Evolutionary conservation across 208 protist species (phyloP).

Genomic region (Perkinsela sp.): DNA sequence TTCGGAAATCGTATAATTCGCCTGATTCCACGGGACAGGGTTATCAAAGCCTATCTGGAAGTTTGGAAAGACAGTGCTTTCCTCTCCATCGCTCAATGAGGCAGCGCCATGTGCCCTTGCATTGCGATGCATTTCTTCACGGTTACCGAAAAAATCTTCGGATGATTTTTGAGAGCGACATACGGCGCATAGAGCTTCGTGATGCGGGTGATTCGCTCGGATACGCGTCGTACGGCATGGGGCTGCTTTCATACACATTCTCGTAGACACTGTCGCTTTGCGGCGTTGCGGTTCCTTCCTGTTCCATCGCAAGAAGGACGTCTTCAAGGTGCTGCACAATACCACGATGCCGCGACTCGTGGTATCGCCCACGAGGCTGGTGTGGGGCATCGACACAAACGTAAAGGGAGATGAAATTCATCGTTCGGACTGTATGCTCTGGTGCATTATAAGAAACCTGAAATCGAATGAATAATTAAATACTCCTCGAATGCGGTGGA

Average conservation of each 20-base stretch:
- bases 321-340: not conserved
- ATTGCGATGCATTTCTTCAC: not conserved
- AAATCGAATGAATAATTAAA: not conserved
- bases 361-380: not conserved
- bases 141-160: not conserved
- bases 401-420: not conserved
- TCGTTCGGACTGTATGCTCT: not conserved
- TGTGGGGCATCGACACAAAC: not conserved
- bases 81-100: not conserved
- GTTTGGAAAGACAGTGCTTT: not conserved
- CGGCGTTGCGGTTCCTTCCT: no score
- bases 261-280: not conserved
- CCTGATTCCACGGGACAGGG: not conserved
- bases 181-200: not conserved
- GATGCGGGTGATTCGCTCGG: not conserved
- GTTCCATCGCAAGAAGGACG: not conserved
- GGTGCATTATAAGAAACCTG: not conserved
- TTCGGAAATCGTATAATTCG: not conserved
- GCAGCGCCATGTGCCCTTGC: not conserved
- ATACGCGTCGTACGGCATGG: not conserved
- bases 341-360: not conserved
- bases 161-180: not conserved
- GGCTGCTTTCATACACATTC: not conserved
- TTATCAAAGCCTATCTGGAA: not conserved
- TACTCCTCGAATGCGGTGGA: not conserved